Evolutionary conservation across 1,284 basidiomycete genomes (phyloP).

Genomic region (Coniferiporia sulphurascens): DNA sequence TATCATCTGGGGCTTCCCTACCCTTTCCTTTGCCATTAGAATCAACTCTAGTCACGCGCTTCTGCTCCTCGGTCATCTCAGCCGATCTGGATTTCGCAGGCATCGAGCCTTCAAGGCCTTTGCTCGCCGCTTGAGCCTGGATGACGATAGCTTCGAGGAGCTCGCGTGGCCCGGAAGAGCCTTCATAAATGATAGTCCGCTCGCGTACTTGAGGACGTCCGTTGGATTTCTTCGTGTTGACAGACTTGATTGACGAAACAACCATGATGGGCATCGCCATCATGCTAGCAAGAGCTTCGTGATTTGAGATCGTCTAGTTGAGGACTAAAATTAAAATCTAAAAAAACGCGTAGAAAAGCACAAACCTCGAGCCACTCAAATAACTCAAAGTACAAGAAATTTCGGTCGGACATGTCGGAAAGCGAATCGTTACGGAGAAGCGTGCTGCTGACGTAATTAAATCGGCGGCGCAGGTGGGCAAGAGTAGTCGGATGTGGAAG

Average conservation of each 20-base stretch:
- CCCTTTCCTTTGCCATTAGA: constrained; percentile 55
- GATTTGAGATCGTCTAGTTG: constrained; percentile 76
- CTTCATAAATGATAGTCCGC: constrained; percentile 81
- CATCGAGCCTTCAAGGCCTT: constrained; percentile 70
- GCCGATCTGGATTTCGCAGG: constrained; percentile 41
- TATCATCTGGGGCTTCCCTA: constrained; percentile 21
- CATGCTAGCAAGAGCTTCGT: constrained; percentile 88
- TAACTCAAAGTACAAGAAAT: constrained; percentile 80
- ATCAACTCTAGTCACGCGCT: constrained; percentile 61
- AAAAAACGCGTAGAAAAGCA: neutral
- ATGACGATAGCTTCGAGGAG: constrained; percentile 84
- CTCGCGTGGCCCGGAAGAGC: constrained; percentile 82
- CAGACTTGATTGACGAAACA: constrained; percentile 58
- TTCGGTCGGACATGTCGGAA: constrained; percentile 87
- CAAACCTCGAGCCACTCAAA: constrained; percentile 87
- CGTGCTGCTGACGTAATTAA: constrained; percentile 80
- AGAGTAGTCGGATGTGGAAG: constrained; percentile 84
- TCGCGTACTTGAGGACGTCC: constrained; percentile 54
- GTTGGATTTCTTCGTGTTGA: constrained; percentile 46
- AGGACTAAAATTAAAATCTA: neutral
- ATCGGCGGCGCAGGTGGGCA: constrained; percentile 83
- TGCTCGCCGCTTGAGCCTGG: constrained; percentile 83
- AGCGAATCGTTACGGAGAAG: constrained; percentile 87
- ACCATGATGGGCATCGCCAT: constrained; percentile 96
- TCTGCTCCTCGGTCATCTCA: constrained; percentile 79